A percentile compares a stretch with the other conserved stretches of the same genome.
Evolutionary conservation across 2,329 filamentous ascomycete genomes (phyloP).

Genomic region (Trichoderma harzianum): DNA sequence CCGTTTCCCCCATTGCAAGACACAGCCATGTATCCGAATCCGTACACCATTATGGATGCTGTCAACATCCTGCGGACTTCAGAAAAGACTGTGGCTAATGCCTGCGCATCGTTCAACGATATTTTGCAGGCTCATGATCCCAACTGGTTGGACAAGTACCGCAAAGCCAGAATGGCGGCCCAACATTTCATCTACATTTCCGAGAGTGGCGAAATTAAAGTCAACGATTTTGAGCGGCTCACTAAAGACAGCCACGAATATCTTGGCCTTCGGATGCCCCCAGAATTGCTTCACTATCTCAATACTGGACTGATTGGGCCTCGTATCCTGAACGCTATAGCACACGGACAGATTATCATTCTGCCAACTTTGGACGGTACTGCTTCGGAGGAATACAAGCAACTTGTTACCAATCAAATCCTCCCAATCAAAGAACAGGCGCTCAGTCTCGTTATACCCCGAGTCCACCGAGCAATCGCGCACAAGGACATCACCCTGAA

Average conservation of each 20-base stretch:
- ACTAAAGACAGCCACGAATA: slow-evolving; percentile 86
- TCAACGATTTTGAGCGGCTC: slow-evolving; percentile 68
- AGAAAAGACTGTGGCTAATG: slow-evolving; percentile 65
- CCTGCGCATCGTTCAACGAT: slow-evolving; percentile 77
- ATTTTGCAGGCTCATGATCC: slow-evolving; percentile 67
- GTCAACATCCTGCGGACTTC: slow-evolving; percentile 70
- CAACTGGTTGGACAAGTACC: slow-evolving; percentile 81
- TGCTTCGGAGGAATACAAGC: slow-evolving; percentile 74
- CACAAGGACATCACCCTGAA: slow-evolving; percentile 73
- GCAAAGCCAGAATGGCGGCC: slow-evolving; percentile 78
- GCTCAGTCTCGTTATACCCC: slow-evolving; percentile 72
- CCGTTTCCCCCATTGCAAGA: slow-evolving; percentile 75
- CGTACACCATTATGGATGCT: slow-evolving; percentile 67
- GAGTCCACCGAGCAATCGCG: slow-evolving; percentile 78
- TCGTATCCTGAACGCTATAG: slow-evolving; percentile 76
- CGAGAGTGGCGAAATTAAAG: slow-evolving; percentile 70
- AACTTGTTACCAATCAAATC: slow-evolving; percentile 71
- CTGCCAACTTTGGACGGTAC: slow-evolving; percentile 83
- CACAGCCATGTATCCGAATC: slow-evolving; percentile 50
- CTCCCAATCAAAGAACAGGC: slow-evolving; percentile 72
- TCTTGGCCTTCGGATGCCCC: slow-evolving; percentile 82
- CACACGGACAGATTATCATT: slow-evolving; percentile 73
- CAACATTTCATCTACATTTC: slow-evolving; percentile 84
- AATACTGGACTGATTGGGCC: slow-evolving; percentile 78
- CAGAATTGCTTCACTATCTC: slow-evolving; percentile 88